Evolutionary conservation across 805 yeast genomes (phyloP).

Genomic region (Saccharomycopsis sp.): DNA sequence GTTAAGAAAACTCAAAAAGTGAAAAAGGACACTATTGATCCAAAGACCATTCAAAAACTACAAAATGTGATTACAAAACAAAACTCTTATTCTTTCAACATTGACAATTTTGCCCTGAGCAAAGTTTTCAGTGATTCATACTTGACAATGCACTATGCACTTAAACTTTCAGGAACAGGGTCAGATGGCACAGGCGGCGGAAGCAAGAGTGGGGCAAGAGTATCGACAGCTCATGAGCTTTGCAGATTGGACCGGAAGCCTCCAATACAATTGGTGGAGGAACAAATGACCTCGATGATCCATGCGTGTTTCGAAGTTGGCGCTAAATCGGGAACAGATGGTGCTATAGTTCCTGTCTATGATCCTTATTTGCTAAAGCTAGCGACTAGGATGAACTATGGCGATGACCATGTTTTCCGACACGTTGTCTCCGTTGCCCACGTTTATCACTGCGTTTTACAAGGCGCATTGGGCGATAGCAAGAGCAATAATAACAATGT

Average conservation of each 20-base stretch:
- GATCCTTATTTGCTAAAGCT: conserved; percentile 10
- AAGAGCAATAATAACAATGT: not conserved
- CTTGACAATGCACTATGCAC: conserved; percentile 3
- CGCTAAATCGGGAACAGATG: too few species aligned
- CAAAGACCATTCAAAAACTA: conserved; percentile 4
- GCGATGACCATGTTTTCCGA: conserved; percentile 3
- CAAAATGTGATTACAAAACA: conserved; percentile 1
- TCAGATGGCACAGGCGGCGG: too few species aligned
- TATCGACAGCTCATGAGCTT: too few species aligned
- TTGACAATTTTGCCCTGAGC: conserved; percentile 7
- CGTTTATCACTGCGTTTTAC: not conserved
- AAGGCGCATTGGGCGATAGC: not conserved
- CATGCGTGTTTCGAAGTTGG: too few species aligned
- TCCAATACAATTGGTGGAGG: conserved; percentile 5
- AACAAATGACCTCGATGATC: conserved; percentile 14
- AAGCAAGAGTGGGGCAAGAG: too few species aligned
- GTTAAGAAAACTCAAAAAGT: too few species aligned
- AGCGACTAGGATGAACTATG: not conserved
- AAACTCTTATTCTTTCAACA: conserved; percentile 14
- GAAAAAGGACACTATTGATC: not conserved
- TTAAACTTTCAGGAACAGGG: too few species aligned
- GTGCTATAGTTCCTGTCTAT: conserved; percentile 8
- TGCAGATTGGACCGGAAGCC: too few species aligned
- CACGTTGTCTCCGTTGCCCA: not conserved
- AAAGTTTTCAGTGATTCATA: conserved; percentile 11